Conservation (phyloP, 1,284 basidiomycete genomes). For the Marasmius tenuissimus region DNA sequence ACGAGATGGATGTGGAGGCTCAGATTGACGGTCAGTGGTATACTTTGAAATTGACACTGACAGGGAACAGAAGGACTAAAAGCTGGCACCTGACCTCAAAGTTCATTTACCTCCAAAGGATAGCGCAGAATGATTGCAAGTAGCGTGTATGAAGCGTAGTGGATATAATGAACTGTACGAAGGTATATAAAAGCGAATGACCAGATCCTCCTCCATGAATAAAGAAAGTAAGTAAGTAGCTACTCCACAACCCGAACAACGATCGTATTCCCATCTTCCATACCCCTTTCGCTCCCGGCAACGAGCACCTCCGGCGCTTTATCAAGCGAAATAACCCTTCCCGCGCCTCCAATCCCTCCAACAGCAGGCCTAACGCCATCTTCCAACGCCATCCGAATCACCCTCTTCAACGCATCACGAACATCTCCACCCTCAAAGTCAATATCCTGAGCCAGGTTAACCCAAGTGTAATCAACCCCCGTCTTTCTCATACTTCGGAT, state of each 20-base stretch:
- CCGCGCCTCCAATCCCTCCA: conserved; percentile 18
- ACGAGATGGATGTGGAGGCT: too few relatives aligned
- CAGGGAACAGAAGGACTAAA: too few relatives aligned
- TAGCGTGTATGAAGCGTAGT: too few relatives aligned
- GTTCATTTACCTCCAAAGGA: too few relatives aligned
- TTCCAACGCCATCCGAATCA: conserved; percentile 50
- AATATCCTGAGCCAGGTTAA: conserved; percentile 69
- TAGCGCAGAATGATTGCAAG: too few relatives aligned
- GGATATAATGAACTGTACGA: too few relatives aligned
- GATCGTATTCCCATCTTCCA: conserved; percentile 37
- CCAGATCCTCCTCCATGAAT: too few relatives aligned
- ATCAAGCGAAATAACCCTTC: not conserved
- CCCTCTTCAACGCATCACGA: conserved; percentile 58
- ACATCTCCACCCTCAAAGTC: conserved; percentile 80
- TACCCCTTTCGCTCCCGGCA: conserved; percentile 21
- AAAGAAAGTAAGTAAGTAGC: not conserved
- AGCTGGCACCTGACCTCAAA: too few relatives aligned
- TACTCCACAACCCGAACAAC: conserved; percentile 36
- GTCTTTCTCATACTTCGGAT: conserved; percentile 56
- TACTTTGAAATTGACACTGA: too few relatives aligned
- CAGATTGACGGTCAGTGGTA: too few relatives aligned
- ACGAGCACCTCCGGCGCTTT: not conserved
- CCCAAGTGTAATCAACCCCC: conserved; percentile 72
- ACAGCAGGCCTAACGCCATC: conserved; percentile 44
- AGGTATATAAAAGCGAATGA: too few relatives aligned